These are phyloP conservation scores for Cryptococcus sp. DNA, from an alignment of 1,284 basidiomycete species.

Conservation along the genomic window DNA sequence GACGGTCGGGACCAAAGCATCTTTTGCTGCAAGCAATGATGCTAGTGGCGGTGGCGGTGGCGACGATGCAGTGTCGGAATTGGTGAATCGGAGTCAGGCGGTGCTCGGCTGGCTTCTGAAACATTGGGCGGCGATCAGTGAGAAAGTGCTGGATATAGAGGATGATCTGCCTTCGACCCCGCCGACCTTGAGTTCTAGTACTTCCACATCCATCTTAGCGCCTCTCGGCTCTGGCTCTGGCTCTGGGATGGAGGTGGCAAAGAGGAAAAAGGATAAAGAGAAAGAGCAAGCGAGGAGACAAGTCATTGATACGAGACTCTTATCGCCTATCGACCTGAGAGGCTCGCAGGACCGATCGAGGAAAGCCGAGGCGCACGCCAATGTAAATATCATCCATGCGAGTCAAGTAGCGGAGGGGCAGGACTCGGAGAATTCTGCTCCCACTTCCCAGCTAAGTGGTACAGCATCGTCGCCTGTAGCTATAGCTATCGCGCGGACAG, in stretches of 20 bases:
- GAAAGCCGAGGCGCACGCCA: background rate
- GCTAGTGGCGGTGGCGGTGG: slow-evolving; percentile 22
- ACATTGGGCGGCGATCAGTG: slow-evolving; percentile 31
- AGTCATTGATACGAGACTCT: slow-evolving; percentile 22
- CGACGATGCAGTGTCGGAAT: slow-evolving; percentile 12
- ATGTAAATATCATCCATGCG: background rate
- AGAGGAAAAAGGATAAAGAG: slow-evolving; percentile 1
- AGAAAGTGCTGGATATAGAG: slow-evolving; percentile 28
- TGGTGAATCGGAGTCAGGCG: slow-evolving; percentile 30
- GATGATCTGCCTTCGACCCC: background rate
- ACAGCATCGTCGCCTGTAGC: no score
- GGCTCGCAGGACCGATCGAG: slow-evolving; percentile 8
- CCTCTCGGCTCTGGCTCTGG: no score
- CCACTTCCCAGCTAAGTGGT: no score
- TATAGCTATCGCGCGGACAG: no score
- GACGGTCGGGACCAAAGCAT: background rate
- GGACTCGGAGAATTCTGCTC: no score
- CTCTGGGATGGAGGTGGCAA: no score
- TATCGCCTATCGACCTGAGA: slow-evolving; percentile 29
- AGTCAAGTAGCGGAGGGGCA: no score
- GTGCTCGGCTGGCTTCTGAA: slow-evolving; percentile 31
- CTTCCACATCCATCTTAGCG: no score
- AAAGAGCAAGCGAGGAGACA: slow-evolving; percentile 6
- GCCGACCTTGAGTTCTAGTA: no score
- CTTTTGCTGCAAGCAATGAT: background rate